A percentile compares a stretch with the other conserved stretches of the same genome.
These are phyloP conservation scores for Durusdinium trenchii DNA, from an alignment of 73 alveolate species.

Conservation along the genomic window DNA sequence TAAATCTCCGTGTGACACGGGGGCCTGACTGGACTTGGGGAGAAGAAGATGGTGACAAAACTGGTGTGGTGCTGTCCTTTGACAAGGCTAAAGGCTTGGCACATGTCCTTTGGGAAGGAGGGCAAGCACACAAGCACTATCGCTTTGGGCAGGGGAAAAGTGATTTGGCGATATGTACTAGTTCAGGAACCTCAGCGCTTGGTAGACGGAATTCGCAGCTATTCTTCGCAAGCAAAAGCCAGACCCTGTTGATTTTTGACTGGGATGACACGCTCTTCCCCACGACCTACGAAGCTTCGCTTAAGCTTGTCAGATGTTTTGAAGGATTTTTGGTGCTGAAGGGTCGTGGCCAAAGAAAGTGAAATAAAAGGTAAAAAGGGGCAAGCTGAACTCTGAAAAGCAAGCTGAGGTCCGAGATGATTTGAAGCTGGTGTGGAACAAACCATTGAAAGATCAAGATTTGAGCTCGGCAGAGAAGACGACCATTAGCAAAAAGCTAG, in stretches of 20 bases:
- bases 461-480: constrained; percentile 29
- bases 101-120: constrained; percentile 90
- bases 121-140: constrained; percentile 73
- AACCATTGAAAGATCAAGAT: constrained; percentile 54
- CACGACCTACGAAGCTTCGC: constrained; percentile 50
- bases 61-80: constrained; percentile 67
- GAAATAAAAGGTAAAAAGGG: background rate
- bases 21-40: constrained; percentile 94
- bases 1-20: constrained; percentile 51
- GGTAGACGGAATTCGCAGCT: constrained; percentile 68
- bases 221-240: constrained; percentile 60
- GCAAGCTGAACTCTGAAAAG: background rate
- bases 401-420: constrained; percentile 40
- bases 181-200: background rate
- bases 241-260: constrained; percentile 63
- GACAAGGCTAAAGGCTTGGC: constrained; percentile 68
- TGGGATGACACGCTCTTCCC: constrained; percentile 95
- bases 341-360: background rate
- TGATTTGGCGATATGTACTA: constrained; percentile 2
- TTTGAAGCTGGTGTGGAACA: constrained; percentile 57
- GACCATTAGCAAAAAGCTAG: constrained; percentile 48
- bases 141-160: constrained; percentile 16
- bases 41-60: constrained; percentile 63
- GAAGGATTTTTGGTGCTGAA: background rate
- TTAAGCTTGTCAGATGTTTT: background rate